Evolutionary conservation across 2,329 filamentous ascomycete species (phyloP).

Genomic region (Chaetomium sp.): DNA sequence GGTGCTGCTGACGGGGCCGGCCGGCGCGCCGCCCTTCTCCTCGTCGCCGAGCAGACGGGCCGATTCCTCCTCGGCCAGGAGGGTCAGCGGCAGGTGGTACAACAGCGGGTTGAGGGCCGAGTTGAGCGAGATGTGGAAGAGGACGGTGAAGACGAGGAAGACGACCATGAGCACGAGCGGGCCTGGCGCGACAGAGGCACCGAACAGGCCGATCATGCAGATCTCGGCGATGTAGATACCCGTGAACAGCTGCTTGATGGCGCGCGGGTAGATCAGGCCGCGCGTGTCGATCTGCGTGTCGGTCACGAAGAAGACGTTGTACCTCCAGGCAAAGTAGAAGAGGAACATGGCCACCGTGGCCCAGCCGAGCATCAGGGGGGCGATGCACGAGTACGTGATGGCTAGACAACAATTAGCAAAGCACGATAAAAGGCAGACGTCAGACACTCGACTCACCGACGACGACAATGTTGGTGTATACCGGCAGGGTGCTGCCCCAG

Average conservation of each 20-base stretch:
- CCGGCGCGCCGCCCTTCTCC: constrained; percentile 7
- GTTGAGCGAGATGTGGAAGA: constrained; percentile 71
- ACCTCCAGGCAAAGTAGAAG: constrained; percentile 83
- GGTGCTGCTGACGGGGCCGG: constrained; percentile 6
- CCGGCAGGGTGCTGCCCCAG: constrained; percentile 78
- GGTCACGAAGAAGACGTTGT: constrained; percentile 84
- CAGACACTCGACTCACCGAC: constrained; percentile 52
- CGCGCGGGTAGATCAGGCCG: constrained; percentile 80
- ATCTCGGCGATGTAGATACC: constrained; percentile 78
- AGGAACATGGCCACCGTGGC: constrained; percentile 70
- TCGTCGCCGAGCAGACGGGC: constrained; percentile 24
- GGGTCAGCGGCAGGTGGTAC: constrained; percentile 71
- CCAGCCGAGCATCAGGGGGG: constrained; percentile 77
- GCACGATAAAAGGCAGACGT: not conserved
- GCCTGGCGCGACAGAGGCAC: constrained; percentile 57
- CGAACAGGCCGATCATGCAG: constrained; percentile 80
- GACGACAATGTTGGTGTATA: constrained; percentile 74
- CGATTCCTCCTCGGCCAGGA: constrained; percentile 43
- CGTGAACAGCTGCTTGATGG: constrained; percentile 75
- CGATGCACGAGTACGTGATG: constrained; percentile 80
- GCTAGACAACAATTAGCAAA: constrained; percentile 38
- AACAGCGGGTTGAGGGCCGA: constrained; percentile 69
- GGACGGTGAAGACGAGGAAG: constrained; percentile 65
- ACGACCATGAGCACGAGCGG: constrained; percentile 70
- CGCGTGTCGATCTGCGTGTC: constrained; percentile 80